Evolutionary conservation across 2,329 filamentous ascomycete genomes (phyloP).

Genomic region (Arthrobotrys sphaeroides): DNA sequence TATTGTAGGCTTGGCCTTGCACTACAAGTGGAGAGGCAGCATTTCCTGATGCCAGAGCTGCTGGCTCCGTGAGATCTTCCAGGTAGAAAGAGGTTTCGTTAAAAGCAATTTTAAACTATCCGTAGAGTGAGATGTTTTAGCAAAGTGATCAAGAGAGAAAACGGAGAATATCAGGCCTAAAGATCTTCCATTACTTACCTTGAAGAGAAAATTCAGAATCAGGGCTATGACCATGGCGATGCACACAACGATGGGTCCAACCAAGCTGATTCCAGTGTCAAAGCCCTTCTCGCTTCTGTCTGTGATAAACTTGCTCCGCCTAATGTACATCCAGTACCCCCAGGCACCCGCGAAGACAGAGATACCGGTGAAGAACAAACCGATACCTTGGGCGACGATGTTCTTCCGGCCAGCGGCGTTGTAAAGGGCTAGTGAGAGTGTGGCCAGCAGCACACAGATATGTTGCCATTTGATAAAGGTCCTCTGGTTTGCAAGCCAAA

Average conservation of each 20-base stretch:
- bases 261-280: slow-evolving; percentile 72
- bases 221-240: slow-evolving; percentile 79
- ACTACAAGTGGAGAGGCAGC: slow-evolving; percentile 3
- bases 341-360: slow-evolving; percentile 84
- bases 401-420: slow-evolving; percentile 82
- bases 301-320: slow-evolving; percentile 79
- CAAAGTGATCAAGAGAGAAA: not conserved
- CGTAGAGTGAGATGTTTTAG: not conserved
- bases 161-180: no score
- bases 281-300: slow-evolving; percentile 91
- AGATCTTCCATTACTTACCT: slow-evolving; percentile 67
- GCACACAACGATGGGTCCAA: slow-evolving; percentile 85
- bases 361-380: slow-evolving; percentile 82
- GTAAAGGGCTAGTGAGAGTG: slow-evolving; percentile 83
- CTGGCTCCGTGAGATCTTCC: slow-evolving; percentile 30
- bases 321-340: slow-evolving; percentile 86
- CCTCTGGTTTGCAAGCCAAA: slow-evolving; percentile 97
- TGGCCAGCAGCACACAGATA: slow-evolving; percentile 85
- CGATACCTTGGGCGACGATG: slow-evolving; percentile 77
- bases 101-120: slow-evolving; percentile 43
- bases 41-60: slow-evolving; percentile 3
- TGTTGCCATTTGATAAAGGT: slow-evolving; percentile 99
- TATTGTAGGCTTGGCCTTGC: slow-evolving; percentile 45
- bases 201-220: slow-evolving; percentile 87
- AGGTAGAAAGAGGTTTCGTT: slow-evolving; percentile 38